phyloP scores from a whole-genome alignment of 2,329 filamentous ascomycete genomes.

The Ceratocystis ficicola region DNA sequence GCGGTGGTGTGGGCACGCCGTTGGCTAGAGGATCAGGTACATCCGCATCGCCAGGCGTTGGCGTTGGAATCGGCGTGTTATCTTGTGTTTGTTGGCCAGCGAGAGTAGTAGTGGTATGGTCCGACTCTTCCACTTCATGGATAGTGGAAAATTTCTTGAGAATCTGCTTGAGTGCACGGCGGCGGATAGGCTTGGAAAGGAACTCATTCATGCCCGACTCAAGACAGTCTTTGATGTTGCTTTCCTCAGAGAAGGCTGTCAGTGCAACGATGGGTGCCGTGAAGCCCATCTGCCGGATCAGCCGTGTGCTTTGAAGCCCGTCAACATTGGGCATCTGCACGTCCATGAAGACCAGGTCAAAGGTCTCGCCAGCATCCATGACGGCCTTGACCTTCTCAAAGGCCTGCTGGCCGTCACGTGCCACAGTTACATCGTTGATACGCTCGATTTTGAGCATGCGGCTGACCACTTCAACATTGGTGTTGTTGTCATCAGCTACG shows the following conservation, averaged over 20 bases:
- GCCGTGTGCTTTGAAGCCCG: slow-evolving; percentile 69
- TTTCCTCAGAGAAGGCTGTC: slow-evolving; percentile 82
- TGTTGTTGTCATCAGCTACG: slow-evolving; percentile 61
- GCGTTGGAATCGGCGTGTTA: slow-evolving; percentile 14
- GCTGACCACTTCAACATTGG: slow-evolving; percentile 47
- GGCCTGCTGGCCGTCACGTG: slow-evolving; percentile 75
- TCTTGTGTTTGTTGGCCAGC: slow-evolving; percentile 9
- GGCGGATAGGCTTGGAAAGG: slow-evolving; percentile 60
- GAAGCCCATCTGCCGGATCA: slow-evolving; percentile 80
- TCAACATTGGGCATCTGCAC: slow-evolving; percentile 92
- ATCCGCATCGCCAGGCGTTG: slow-evolving; percentile 13
- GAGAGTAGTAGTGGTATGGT: background rate
- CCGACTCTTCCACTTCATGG: slow-evolving; percentile 40
- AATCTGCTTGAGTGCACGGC: slow-evolving; percentile 77
- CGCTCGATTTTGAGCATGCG: slow-evolving; percentile 62
- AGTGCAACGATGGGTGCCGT: slow-evolving; percentile 78
- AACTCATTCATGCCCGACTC: slow-evolving; percentile 91
- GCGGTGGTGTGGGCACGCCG: slow-evolving; percentile 22
- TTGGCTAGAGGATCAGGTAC: slow-evolving; percentile 12
- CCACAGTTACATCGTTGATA: slow-evolving; percentile 78
- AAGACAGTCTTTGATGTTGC: slow-evolving; percentile 74
- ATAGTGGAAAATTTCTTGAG: slow-evolving; percentile 76
- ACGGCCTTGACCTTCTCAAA: slow-evolving; percentile 73
- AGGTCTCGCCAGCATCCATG: slow-evolving; percentile 60
- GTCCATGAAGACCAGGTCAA: slow-evolving; percentile 92